A percentile compares a stretch with the other conserved stretches of the same genome.
phyloP scores from a whole-genome alignment of 768 basidiomycete genomes.

The Suillus weaverae region DNA sequence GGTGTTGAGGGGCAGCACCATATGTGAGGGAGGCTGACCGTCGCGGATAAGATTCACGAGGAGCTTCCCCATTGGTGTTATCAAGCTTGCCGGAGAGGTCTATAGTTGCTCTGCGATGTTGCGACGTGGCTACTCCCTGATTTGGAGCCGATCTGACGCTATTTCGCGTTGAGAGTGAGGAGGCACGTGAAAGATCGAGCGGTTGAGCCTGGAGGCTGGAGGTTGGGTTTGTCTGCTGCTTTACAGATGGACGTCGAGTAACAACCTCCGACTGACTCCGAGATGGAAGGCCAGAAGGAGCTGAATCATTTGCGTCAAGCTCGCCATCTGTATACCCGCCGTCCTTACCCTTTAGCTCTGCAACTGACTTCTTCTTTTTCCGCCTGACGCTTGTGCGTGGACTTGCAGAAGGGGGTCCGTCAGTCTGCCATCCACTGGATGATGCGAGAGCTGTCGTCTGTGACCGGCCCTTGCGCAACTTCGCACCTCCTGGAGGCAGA shows the following conservation, averaged over 20 bases:
- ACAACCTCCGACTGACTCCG: neutral
- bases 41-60: neutral
- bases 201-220: neutral
- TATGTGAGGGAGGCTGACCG: slow-evolving; percentile 7
- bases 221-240: neutral
- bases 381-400: slow-evolving; percentile 11
- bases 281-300: neutral
- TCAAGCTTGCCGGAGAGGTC: slow-evolving; percentile 5
- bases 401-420: slow-evolving; percentile 11
- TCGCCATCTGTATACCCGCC: slow-evolving; percentile 32
- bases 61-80: neutral
- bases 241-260: neutral
- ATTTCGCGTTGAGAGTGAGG: slow-evolving; percentile 11
- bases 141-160: slow-evolving; percentile 1
- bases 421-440: slow-evolving; percentile 22
- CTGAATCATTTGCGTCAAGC: slow-evolving; percentile 1
- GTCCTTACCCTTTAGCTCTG: slow-evolving; percentile 26
- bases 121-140: neutral
- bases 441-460: neutral
- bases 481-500: slow-evolving; percentile 6
- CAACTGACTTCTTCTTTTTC: slow-evolving; percentile 22
- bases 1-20: neutral
- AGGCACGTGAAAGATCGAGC: neutral
- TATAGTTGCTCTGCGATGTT: slow-evolving; percentile 8
- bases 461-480: slow-evolving; percentile 15